Conservation (phyloP, 2,329 filamentous ascomycete genomes). For the Thelonectria blattea region DNA sequence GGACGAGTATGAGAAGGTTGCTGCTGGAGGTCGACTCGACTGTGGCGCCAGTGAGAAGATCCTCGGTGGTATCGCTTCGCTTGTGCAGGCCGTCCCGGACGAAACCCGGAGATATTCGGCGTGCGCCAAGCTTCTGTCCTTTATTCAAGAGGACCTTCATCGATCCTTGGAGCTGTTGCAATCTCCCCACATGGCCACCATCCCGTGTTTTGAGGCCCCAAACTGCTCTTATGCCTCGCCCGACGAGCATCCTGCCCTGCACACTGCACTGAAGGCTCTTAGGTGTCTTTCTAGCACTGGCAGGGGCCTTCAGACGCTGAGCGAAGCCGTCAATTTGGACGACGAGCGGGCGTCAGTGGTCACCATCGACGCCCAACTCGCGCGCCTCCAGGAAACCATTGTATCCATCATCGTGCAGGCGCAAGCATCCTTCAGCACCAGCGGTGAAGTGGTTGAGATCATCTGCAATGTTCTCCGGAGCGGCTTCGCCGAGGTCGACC, state of each 20-base stretch:
- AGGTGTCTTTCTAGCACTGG: conserved; percentile 74
- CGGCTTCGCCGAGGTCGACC: conserved; percentile 76
- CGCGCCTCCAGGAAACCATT: conserved; percentile 52
- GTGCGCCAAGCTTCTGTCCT: conserved; percentile 41
- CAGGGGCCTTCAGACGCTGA: conserved; percentile 72
- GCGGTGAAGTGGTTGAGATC: conserved; percentile 72
- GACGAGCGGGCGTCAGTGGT: conserved; percentile 41
- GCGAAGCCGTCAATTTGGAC: conserved; percentile 74
- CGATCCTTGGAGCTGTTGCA: conserved; percentile 32
- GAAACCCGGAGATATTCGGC: conserved; percentile 63
- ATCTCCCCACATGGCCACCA: conserved; percentile 4
- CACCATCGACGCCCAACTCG: conserved; percentile 29
- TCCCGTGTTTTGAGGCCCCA: conserved; percentile 35
- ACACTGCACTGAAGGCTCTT: conserved; percentile 62
- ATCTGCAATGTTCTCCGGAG: conserved; percentile 74
- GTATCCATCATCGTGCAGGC: conserved; percentile 54
- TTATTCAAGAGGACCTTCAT: conserved; percentile 64
- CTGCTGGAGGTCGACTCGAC: conserved; percentile 62
- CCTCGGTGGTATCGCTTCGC: conserved; percentile 74
- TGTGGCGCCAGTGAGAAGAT: conserved; percentile 75
- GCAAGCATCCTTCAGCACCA: conserved; percentile 59
- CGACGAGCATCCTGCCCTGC: conserved; percentile 52
- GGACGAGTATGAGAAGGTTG: conserved; percentile 70
- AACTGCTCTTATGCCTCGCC: conserved; percentile 39
- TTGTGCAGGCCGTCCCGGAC: conserved; percentile 73